Percentiles rank a stretch among this genome's conserved stretches.
phyloP scores from a whole-genome alignment of 805 yeast species.

The Saccharomyces jurei region DNA sequence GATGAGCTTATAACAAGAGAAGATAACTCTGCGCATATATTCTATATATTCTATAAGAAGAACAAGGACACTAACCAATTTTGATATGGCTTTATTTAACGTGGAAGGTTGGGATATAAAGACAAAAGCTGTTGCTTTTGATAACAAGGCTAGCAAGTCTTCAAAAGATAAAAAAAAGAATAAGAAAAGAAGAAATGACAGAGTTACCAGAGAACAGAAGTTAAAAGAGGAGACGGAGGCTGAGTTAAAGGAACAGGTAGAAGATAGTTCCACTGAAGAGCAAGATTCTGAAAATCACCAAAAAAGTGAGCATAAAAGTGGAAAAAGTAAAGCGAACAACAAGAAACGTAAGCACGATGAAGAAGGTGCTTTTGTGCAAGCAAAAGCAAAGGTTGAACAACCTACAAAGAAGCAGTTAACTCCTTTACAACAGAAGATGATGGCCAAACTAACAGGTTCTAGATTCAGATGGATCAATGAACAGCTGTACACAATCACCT shows the following conservation, averaged over 20 bases:
- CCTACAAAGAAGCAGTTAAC: slow-evolving; percentile 46
- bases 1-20: not conserved
- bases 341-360: slow-evolving; percentile 16
- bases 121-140: slow-evolving; percentile 42
- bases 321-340: slow-evolving; percentile 27
- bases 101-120: slow-evolving; percentile 79
- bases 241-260: slow-evolving; percentile 1
- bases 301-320: slow-evolving; percentile 2
- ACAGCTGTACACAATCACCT: slow-evolving; percentile 81
- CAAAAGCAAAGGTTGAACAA: slow-evolving; percentile 8
- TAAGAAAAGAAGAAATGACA: slow-evolving; percentile 17
- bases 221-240: slow-evolving; percentile 4
- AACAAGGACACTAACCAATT: not conserved
- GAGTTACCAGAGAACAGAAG: slow-evolving; percentile 8
- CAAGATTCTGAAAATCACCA: not conserved
- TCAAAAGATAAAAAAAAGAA: slow-evolving; percentile 21
- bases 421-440: slow-evolving; percentile 90
- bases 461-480: slow-evolving; percentile 98
- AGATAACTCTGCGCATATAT: not conserved
- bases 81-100: slow-evolving; percentile 58
- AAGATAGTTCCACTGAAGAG: not conserved
- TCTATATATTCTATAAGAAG: not conserved
- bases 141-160: slow-evolving; percentile 30
- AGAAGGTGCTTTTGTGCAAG: slow-evolving; percentile 3
- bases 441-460: slow-evolving; percentile 89